phyloP scores from a whole-genome alignment of 441 rosid genomes.

The Rhodomyrtus psidioides region DNA sequence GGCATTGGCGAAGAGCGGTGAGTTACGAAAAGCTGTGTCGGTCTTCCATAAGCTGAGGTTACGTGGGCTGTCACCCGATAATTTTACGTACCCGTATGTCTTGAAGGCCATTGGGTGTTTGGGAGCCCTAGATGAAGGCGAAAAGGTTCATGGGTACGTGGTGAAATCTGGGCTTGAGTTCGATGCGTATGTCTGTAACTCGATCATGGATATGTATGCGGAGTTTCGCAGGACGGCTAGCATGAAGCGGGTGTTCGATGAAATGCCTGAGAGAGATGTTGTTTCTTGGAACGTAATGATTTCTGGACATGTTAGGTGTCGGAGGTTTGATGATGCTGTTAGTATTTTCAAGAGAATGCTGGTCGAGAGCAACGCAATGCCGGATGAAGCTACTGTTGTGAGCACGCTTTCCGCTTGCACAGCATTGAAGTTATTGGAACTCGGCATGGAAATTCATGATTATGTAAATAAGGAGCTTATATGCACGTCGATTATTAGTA shows the following conservation, averaged over 20 bases:
- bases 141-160: slow-evolving; percentile 38
- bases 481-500: slow-evolving; percentile 39
- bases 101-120: slow-evolving; percentile 44
- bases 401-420: slow-evolving; percentile 64
- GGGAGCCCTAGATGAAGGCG: slow-evolving; percentile 23
- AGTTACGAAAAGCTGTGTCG: slow-evolving; percentile 19
- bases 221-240: slow-evolving; percentile 18
- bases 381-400: slow-evolving; percentile 50
- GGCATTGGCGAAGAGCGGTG: slow-evolving; percentile 34
- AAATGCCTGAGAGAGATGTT: slow-evolving; percentile 48
- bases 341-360: slow-evolving; percentile 31
- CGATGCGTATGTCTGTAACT: slow-evolving; percentile 44
- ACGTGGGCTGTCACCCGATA: slow-evolving; percentile 46
- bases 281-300: slow-evolving; percentile 63
- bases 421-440: slow-evolving; percentile 31
- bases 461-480: slow-evolving; percentile 25
- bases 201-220: slow-evolving; percentile 54
- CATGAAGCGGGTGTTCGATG: slow-evolving; percentile 40
- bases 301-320: slow-evolving; percentile 34
- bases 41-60: slow-evolving; percentile 33
- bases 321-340: slow-evolving; percentile 36
- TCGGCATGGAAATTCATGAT: slow-evolving; percentile 38
- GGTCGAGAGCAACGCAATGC: slow-evolving; percentile 20
- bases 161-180: slow-evolving; percentile 40
- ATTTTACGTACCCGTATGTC: slow-evolving; percentile 60